Evolutionary conservation across 2,329 filamentous ascomycete species (phyloP).

Genomic region (Claviceps citrina): DNA sequence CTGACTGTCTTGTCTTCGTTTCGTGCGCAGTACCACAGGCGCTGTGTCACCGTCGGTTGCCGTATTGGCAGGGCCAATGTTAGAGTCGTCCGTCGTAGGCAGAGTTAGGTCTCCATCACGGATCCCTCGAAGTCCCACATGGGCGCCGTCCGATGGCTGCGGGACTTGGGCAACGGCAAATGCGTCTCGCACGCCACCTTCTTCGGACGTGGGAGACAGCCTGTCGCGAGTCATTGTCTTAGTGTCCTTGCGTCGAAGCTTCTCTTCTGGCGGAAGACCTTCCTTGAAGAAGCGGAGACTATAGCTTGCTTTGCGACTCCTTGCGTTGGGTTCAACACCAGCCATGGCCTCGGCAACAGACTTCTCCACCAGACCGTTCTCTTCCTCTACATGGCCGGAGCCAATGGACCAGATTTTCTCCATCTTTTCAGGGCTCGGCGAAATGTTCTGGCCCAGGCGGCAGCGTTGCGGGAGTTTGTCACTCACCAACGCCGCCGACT

Average conservation of each 20-base stretch:
- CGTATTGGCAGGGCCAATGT: slow-evolving; percentile 5
- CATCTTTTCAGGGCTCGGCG: slow-evolving; percentile 38
- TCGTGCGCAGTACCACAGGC: slow-evolving; percentile 8
- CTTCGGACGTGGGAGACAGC: slow-evolving; percentile 22
- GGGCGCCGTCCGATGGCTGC: not conserved
- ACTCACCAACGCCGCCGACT: slow-evolving; percentile 5
- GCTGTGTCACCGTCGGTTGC: slow-evolving; percentile 3
- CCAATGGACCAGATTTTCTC: slow-evolving; percentile 53
- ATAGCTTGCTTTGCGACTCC: slow-evolving; percentile 53
- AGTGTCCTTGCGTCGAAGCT: slow-evolving; percentile 36
- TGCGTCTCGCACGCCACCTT: slow-evolving; percentile 8
- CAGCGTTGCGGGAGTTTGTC: slow-evolving; percentile 16
- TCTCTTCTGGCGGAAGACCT: slow-evolving; percentile 43
- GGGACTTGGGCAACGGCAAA: not conserved
- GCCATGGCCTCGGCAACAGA: slow-evolving; percentile 47
- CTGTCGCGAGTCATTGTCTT: slow-evolving; percentile 25
- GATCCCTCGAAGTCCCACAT: not conserved
- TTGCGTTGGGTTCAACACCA: slow-evolving; percentile 45
- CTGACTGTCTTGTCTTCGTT: slow-evolving; percentile 10
- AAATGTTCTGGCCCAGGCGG: slow-evolving; percentile 27
- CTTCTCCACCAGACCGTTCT: slow-evolving; percentile 45
- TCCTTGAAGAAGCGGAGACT: slow-evolving; percentile 53
- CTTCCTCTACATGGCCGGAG: slow-evolving; percentile 30
- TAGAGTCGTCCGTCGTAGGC: slow-evolving; percentile 9
- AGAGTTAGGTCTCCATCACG: slow-evolving; percentile 1